Base-by-base conservation (phyloP, 2,329 filamentous ascomycete genomes). In the Colletotrichum spinosum region DNA sequence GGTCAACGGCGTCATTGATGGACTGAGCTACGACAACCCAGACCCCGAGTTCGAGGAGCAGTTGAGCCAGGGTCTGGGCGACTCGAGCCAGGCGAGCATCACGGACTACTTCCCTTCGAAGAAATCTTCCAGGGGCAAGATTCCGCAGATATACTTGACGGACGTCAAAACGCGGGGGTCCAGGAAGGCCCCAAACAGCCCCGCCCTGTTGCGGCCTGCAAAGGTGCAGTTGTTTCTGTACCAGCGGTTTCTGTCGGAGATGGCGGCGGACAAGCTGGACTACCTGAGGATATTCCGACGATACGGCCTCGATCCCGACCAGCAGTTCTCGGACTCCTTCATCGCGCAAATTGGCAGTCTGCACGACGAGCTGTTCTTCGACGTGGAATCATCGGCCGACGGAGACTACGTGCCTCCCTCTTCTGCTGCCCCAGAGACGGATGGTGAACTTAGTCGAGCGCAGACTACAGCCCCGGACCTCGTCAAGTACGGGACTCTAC, bases 221-320 rank as follows among this genome's bases (percentile, higher is more conserved):
- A 88, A 90, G 70, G 90, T 97, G 66, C 96, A 99, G 74, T 83
- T 98, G 0, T 94, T 97, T 77, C 81, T 98, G 0, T 99, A 98
- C 74, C 94, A 95, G 69, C 89, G 90, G 34, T 88, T 98, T 57
- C 83, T 99, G n/a, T 88, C 89, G 9, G 85, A 89, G 3, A 88
- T 98, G 71, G 92, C 91, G 1, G 84, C 87, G 0, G 90, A 90
- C 54, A 84, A 85, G 8, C 83, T 97, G 0, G 87, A 93, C 61
- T 92, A 93, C 41, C 77, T 87, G 17, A 79, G 83, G 0, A 82
- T 98, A 1, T 89, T 95, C 63, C 75, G 82, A 7, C 89, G 94
- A 1, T 97, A 97, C 70, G 81, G 84, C 0, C 81, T 97, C 8
- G 83, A 92, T 37, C 77, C 87, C 0, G 80, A 90, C 12, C 83